Percentiles rank a stretch among this genome's conserved stretches.
Evolutionary conservation across 1,284 basidiomycete genomes (phyloP).

Genomic region (Exsudoporus floridanus): DNA sequence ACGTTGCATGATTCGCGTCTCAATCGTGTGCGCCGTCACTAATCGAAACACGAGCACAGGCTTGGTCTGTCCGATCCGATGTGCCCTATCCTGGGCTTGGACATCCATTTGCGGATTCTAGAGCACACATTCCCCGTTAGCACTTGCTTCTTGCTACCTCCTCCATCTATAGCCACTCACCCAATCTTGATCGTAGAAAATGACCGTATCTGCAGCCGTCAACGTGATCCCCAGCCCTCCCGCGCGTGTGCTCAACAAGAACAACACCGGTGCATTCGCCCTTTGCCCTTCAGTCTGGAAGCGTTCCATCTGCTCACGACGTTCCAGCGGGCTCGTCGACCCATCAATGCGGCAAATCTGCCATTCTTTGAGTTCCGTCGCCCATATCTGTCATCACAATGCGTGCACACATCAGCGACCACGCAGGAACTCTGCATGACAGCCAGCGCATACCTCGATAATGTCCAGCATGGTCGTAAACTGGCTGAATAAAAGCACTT

Average conservation of each 20-base stretch:
- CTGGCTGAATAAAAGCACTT: slow-evolving; percentile 92
- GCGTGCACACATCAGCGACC: background rate
- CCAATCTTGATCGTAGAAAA: slow-evolving; percentile 97
- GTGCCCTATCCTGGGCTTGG: slow-evolving; percentile 94
- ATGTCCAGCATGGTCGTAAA: slow-evolving; percentile 97
- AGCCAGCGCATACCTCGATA: slow-evolving; percentile 62
- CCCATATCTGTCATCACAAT: slow-evolving; percentile 68
- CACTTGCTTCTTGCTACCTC: background rate
- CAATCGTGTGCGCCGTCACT: slow-evolving; percentile 85
- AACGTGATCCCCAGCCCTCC: slow-evolving; percentile 93
- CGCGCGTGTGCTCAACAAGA: slow-evolving; percentile 89
- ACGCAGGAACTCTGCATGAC: background rate
- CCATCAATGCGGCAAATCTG: slow-evolving; percentile 90
- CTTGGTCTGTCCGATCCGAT: slow-evolving; percentile 91
- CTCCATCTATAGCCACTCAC: slow-evolving; percentile 37
- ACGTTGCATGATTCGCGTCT: slow-evolving; percentile 87
- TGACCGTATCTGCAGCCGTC: slow-evolving; percentile 90
- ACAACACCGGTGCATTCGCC: slow-evolving; percentile 72
- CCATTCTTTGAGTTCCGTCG: slow-evolving; percentile 77
- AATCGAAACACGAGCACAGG: slow-evolving; percentile 89
- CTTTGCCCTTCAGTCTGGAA: slow-evolving; percentile 79
- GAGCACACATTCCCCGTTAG: slow-evolving; percentile 7
- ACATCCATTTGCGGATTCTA: slow-evolving; percentile 96
- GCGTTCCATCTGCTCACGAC: slow-evolving; percentile 80
- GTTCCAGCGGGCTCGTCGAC: slow-evolving; percentile 70